These are phyloP conservation scores for Daldinia caldariorum DNA, from an alignment of 495 filamentous ascomycete species.

Conservation along the genomic window DNA sequence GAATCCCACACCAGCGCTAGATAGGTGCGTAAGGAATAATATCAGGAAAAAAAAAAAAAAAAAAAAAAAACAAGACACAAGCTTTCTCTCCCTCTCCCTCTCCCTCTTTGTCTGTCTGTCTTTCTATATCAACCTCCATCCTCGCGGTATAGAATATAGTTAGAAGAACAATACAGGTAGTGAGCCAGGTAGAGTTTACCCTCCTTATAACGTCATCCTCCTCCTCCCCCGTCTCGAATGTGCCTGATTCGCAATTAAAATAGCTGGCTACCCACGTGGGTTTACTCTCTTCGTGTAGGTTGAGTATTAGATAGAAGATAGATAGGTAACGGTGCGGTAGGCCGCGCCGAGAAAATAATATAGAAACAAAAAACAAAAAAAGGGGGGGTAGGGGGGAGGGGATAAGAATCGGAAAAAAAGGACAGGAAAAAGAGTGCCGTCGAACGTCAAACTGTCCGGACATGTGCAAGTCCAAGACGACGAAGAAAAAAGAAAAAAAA, in stretches of 20 bases:
- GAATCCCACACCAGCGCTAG: constrained; percentile 6
- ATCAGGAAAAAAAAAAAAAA: too few species aligned
- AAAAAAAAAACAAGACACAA: background rate
- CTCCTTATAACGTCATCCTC: background rate
- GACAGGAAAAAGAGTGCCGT: background rate
- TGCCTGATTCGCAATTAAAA: background rate
- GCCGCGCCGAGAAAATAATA: background rate
- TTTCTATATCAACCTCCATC: background rate
- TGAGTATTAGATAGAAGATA: background rate
- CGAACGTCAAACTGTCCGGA: background rate
- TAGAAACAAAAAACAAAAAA: background rate
- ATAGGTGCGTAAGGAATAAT: background rate
- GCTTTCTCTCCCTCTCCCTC: background rate
- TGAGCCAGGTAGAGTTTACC: background rate
- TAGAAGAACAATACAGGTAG: too few species aligned
- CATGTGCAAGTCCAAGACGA: background rate
- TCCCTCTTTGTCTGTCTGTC: background rate
- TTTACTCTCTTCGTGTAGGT: background rate
- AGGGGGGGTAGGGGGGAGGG: too few species aligned
- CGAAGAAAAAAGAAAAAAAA: too few species aligned
- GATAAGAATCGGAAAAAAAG: background rate
- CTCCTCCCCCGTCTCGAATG: background rate
- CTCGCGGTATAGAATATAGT: background rate
- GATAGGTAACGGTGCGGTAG: background rate
- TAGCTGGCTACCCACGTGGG: background rate